These are phyloP conservation scores for Striga hermonthica DNA, from an alignment of 305 asterid species.

Conservation along the genomic window DNA sequence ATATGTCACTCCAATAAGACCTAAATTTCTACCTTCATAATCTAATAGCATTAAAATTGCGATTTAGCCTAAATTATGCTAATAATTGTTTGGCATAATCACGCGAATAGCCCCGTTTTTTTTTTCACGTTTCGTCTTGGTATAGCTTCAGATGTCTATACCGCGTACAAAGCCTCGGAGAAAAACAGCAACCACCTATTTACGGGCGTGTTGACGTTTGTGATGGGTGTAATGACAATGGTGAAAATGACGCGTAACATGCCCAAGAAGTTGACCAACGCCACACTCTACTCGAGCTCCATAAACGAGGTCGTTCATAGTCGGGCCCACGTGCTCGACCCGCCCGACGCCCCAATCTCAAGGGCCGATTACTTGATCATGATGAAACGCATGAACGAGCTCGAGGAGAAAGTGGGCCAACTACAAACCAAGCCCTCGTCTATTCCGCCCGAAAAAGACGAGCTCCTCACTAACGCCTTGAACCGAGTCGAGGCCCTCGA, in stretches of 20 bases:
- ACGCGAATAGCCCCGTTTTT: too few species aligned
- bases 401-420: conserved; percentile 59
- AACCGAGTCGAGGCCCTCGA: conserved; percentile 59
- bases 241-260: conserved; percentile 83
- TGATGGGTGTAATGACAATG: conserved; percentile 86
- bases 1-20: too few species aligned
- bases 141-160: conserved; percentile 33
- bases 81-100: too few species aligned
- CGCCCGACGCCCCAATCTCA: conserved; percentile 37
- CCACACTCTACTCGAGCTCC: conserved; percentile 60
- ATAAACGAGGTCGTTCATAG: conserved; percentile 44
- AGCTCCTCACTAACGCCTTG: conserved; percentile 57
- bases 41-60: too few species aligned
- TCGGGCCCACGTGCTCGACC: conserved; percentile 30
- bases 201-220: conserved; percentile 71
- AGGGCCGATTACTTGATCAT: conserved; percentile 56
- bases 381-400: conserved; percentile 74
- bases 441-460: conserved; percentile 75
- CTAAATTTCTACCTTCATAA: too few species aligned
- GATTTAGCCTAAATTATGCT: too few species aligned
- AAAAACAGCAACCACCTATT: conserved; percentile 63
- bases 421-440: conserved; percentile 48
- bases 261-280: conserved; percentile 81
- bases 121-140: too few species aligned
- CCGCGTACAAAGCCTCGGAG: conserved; percentile 36